Evolutionary conservation across 2,329 filamentous ascomycete species (phyloP), one percentile per base, ranked within the genome.

Genomic region (Fusarium nisikadoi): DNA sequence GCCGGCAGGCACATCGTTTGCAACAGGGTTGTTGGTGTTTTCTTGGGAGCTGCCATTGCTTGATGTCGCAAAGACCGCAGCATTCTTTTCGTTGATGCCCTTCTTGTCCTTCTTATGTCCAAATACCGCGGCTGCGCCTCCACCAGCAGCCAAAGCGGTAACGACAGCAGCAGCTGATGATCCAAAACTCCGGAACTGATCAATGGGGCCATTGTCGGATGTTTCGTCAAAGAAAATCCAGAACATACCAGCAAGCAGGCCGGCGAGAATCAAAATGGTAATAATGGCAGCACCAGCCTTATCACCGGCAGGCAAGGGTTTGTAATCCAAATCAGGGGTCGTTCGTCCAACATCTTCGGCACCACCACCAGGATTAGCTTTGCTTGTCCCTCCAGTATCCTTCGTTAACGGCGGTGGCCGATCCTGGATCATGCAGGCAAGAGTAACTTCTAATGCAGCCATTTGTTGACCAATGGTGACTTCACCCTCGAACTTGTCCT

Each of bases 391-490:
- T 55, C 91, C 91, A 3, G 81, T 89, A 8, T 81, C 75, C 31
- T 84, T 79, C 8, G 86, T 88, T 43, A 86, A 81, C 1, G 86
- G 85, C 2, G 80, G 77, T 1, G 74, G 62, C 14, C 81, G 81
- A 11, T 84, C 69, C 39, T 83, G 74, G 54, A 92, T 87, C 78
- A 91, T 84, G 74, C 89, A 90, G 41, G 87, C 86, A 49, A 93
- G 85, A 11, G 92, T 86, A 14, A 92, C 84, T 75, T 92, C 89
- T 78, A 93, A 82, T 5, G 88, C 90, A 3, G 88, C 86, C 91
- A 93, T 93, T 80, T 93, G 90, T 79, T 93, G 90, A 9, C 91
- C 91, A 5, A 93, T 87, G 11, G 91, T 91, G 11, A 84, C 86
- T 4, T 83, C 84, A 29, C 88, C 88, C 77, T 92, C 90, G 80